A percentile compares a stretch with the other conserved stretches of the same genome.
Evolutionary conservation across 1,284 basidiomycete genomes (phyloP).

Genomic region (Porodaedalea pini): DNA sequence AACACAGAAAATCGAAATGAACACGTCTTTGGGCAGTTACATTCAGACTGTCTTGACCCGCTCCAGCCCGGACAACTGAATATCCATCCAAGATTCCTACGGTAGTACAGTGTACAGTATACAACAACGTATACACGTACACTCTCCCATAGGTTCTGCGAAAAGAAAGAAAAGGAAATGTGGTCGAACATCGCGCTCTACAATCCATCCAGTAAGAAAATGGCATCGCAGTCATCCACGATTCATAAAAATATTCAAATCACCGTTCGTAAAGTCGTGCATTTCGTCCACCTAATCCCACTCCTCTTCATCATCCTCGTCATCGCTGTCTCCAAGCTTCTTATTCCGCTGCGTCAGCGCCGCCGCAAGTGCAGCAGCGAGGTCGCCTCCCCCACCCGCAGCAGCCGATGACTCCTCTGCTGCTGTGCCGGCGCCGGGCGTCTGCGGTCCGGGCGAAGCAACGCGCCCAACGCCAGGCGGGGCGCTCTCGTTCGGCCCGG

Average conservation of each 20-base stretch:
- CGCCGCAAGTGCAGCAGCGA: conserved; percentile 64
- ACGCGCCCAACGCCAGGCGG: conserved; percentile 17
- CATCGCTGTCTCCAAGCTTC: conserved; percentile 87
- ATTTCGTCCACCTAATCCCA: conserved; percentile 55
- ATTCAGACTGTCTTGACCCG: too few species aligned
- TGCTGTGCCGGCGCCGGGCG: conserved; percentile 40
- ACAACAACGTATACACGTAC: neutral
- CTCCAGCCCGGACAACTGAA: neutral
- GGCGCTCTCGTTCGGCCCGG: conserved; percentile 35
- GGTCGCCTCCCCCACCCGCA: conserved; percentile 46
- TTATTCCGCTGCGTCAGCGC: conserved; percentile 79
- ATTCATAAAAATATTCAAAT: too few species aligned
- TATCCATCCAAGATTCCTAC: neutral
- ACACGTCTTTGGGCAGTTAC: neutral
- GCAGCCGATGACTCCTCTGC: conserved; percentile 35
- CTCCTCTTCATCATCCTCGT: conserved; percentile 86
- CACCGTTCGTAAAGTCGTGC: neutral
- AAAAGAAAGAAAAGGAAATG: too few species aligned
- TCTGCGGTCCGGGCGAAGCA: conserved; percentile 25
- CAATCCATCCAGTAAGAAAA: too few species aligned
- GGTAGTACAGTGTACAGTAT: neutral
- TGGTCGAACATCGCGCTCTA: too few species aligned
- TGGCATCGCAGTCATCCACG: too few species aligned
- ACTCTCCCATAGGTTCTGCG: too few species aligned
- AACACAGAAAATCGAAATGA: neutral